Conservation (phyloP, 306 rosid genomes). For the Erythrophleum fordii region DNA sequence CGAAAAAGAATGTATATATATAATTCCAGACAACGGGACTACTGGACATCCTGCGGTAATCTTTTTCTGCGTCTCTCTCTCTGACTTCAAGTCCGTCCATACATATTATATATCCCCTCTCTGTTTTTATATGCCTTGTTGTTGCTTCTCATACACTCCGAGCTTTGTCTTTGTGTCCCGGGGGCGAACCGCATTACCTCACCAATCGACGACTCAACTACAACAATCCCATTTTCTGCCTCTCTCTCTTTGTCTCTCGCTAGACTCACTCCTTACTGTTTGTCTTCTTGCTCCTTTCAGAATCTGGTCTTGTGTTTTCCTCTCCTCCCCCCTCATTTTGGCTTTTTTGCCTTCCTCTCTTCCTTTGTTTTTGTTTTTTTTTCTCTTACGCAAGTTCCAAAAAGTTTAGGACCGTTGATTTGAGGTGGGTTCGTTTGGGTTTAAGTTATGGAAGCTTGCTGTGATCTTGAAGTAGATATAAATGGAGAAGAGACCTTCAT, state of each 20-base stretch:
- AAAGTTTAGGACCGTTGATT: not conserved
- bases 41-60: conserved; percentile 16
- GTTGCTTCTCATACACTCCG: conserved; percentile 54
- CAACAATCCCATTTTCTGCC: conserved; percentile 44
- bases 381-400: not conserved
- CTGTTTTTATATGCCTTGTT: conserved; percentile 57
- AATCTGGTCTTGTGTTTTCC: conserved; percentile 50
- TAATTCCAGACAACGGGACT: not conserved
- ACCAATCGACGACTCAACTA: conserved; percentile 43
- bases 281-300: conserved; percentile 66
- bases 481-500: conserved; percentile 64
- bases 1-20: not conserved
- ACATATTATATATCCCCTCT: conserved; percentile 47
- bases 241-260: conserved; percentile 17
- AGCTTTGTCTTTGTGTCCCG: conserved; percentile 55
- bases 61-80: conserved; percentile 38
- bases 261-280: conserved; percentile 37
- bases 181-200: conserved; percentile 46
- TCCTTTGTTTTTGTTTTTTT: too few species aligned
- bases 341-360: not conserved
- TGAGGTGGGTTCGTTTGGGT: conserved; percentile 11
- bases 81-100: conserved; percentile 43
- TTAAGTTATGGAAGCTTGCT: conserved; percentile 39
- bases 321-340: conserved; percentile 16
- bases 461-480: conserved; percentile 65